Evolutionary conservation across 2,329 filamentous ascomycete genomes (phyloP).

Genomic region (Pseudogymnoascus destructans): DNA sequence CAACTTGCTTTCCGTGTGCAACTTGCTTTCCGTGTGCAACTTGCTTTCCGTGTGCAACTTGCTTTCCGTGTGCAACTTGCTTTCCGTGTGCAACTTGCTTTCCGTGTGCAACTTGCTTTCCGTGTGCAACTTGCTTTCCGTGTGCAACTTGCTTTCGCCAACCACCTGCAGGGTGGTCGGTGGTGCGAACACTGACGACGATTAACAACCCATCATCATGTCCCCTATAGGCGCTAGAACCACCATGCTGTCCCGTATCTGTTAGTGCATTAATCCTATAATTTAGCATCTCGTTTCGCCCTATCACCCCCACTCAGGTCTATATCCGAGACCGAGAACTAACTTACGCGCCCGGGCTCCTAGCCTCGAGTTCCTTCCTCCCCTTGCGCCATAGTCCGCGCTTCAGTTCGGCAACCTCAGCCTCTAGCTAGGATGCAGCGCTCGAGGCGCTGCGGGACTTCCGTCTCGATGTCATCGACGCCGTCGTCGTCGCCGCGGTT

Average conservation of each 20-base stretch:
- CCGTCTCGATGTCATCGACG: slow-evolving; percentile 74
- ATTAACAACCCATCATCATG: slow-evolving; percentile 36
- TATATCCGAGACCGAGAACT: slow-evolving; percentile 83
- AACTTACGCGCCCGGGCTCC: slow-evolving; percentile 35
- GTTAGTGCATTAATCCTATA: slow-evolving; percentile 48
- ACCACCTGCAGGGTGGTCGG: too few relatives aligned
- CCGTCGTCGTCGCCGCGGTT: slow-evolving; percentile 55
- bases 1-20: too few relatives aligned
- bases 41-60: too few relatives aligned
- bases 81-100: too few relatives aligned
- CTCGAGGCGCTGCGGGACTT: slow-evolving; percentile 62
- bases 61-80: too few relatives aligned
- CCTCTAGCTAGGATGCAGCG: slow-evolving; percentile 69
- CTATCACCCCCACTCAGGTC: slow-evolving; percentile 47
- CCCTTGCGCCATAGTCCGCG: slow-evolving; percentile 78
- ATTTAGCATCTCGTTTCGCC: slow-evolving; percentile 38
- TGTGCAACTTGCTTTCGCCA: too few relatives aligned
- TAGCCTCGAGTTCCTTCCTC: slow-evolving; percentile 56
- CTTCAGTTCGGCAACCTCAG: slow-evolving; percentile 72
- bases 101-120: too few relatives aligned
- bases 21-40: too few relatives aligned
- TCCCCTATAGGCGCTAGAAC: slow-evolving; percentile 14
- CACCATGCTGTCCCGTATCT: slow-evolving; percentile 25
- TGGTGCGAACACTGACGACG: too few relatives aligned
- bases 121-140: too few relatives aligned